A percentile compares a stretch with the other conserved stretches of the same genome.
Conservation (phyloP, 331 rosid species). For the Pyracantha coccinea region DNA sequence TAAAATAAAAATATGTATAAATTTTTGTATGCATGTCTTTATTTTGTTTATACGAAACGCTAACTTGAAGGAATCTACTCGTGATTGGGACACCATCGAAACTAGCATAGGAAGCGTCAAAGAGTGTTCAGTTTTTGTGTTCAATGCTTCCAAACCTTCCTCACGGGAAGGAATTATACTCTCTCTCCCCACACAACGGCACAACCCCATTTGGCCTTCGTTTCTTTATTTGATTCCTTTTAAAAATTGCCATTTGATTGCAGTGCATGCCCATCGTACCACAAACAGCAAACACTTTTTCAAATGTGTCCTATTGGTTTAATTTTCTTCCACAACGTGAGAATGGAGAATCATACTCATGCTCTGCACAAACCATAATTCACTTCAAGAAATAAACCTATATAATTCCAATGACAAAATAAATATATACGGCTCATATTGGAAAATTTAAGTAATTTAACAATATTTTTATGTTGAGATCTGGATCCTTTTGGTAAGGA, state of each 20-base stretch:
- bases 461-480: too few relatives aligned
- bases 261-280: not conserved
- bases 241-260: not conserved
- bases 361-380: too few relatives aligned
- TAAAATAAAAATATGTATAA: too few relatives aligned
- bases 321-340: too few relatives aligned
- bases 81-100: conserved; percentile 25
- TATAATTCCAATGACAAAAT: too few relatives aligned
- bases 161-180: conserved; percentile 40
- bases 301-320: not conserved
- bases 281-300: not conserved
- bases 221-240: not conserved
- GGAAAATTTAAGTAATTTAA: too few relatives aligned
- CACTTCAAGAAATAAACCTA: too few relatives aligned
- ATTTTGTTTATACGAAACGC: too few relatives aligned
- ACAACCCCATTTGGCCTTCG: not conserved
- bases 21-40: too few relatives aligned
- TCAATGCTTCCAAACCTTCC: conserved; percentile 48
- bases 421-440: too few relatives aligned
- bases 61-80: conserved; percentile 26
- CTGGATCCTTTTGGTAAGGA: too few relatives aligned
- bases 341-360: too few relatives aligned
- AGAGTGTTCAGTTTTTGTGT: conserved; percentile 22
- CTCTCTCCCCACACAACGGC: conserved; percentile 12
- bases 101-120: conserved; percentile 31